Evolutionary conservation across 805 yeast species (phyloP).

Genomic region (Ascoidea asiatica): DNA sequence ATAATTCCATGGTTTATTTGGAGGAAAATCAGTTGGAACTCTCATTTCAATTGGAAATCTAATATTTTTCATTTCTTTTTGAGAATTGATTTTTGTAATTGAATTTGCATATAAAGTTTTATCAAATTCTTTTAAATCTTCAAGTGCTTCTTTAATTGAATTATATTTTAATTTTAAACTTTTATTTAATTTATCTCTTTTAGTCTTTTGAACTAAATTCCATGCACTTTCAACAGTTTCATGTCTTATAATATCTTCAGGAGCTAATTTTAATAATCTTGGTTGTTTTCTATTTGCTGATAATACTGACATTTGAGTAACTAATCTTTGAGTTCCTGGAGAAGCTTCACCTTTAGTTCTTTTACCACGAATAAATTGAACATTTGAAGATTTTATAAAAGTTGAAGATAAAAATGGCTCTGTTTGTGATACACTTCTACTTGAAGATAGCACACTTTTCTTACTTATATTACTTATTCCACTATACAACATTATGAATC

Average conservation of each 20-base stretch:
- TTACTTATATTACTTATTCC: no score
- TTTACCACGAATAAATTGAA: conserved; percentile 29
- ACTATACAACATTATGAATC: no score
- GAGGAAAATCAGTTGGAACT: conserved; percentile 84
- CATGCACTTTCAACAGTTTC: conserved; percentile 75
- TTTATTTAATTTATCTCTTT: conserved; percentile 26
- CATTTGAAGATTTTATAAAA: not conserved
- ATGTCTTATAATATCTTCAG: conserved; percentile 80
- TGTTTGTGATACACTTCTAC: not conserved
- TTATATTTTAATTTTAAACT: conserved; percentile 48
- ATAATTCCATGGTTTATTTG: conserved; percentile 67
- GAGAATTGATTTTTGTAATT: conserved; percentile 8
- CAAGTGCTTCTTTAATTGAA: conserved; percentile 59
- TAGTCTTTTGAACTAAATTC: conserved; percentile 44
- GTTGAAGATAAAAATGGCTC: not conserved
- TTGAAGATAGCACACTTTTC: no score
- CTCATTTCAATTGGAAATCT: conserved; percentile 76
- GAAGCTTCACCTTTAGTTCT: conserved; percentile 30
- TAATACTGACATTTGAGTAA: conserved; percentile 57
- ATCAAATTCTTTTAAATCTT: conserved; percentile 38
- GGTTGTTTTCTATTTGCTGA: conserved; percentile 88
- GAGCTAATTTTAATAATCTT: conserved; percentile 53
- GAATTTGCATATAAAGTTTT: conserved; percentile 55
- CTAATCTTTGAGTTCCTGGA: conserved; percentile 33
- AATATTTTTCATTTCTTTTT: conserved; percentile 35